These are phyloP conservation scores for Heterobasidion parviporum DNA, from an alignment of 1,284 basidiomycete species.

Conservation along the genomic window DNA sequence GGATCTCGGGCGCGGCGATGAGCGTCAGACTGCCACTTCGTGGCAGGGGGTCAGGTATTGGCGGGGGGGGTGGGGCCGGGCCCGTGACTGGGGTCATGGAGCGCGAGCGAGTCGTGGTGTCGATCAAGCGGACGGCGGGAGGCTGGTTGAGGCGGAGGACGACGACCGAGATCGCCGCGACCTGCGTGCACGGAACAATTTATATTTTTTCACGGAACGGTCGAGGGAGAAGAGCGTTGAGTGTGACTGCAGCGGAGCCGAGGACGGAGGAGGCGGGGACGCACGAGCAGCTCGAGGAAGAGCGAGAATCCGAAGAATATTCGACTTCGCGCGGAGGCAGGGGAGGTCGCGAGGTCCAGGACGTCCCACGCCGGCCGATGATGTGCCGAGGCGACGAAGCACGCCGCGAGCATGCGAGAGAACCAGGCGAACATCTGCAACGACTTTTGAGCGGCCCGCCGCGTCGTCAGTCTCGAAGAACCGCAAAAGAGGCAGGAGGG, in stretches of 20 bases:
- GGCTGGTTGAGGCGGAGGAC: slow-evolving; percentile 55
- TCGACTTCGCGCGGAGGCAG: slow-evolving; percentile 25
- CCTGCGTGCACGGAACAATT: slow-evolving; percentile 25
- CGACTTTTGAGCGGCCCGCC: slow-evolving; percentile 35
- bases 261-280: slow-evolving; percentile 14
- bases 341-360: slow-evolving; percentile 25
- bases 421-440: slow-evolving; percentile 53
- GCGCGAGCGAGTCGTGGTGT: slow-evolving; percentile 33
- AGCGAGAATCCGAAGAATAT: slow-evolving; percentile 38
- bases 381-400: slow-evolving; percentile 7
- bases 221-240: background rate
- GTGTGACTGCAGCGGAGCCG: slow-evolving; percentile 5
- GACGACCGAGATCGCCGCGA: slow-evolving; percentile 38
- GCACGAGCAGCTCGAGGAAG: slow-evolving; percentile 45
- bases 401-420: slow-evolving; percentile 31
- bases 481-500: background rate
- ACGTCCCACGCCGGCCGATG: slow-evolving; percentile 20
- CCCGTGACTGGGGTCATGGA: slow-evolving; percentile 11
- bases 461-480: background rate
- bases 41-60: background rate
- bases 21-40: slow-evolving; percentile 50
- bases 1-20: slow-evolving; percentile 21
- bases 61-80: slow-evolving; percentile 1
- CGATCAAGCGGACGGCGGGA: slow-evolving; percentile 57
- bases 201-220: background rate